Evolutionary conservation across 2,329 filamentous ascomycete genomes (phyloP).

Genomic region (Erysiphe pisi): DNA sequence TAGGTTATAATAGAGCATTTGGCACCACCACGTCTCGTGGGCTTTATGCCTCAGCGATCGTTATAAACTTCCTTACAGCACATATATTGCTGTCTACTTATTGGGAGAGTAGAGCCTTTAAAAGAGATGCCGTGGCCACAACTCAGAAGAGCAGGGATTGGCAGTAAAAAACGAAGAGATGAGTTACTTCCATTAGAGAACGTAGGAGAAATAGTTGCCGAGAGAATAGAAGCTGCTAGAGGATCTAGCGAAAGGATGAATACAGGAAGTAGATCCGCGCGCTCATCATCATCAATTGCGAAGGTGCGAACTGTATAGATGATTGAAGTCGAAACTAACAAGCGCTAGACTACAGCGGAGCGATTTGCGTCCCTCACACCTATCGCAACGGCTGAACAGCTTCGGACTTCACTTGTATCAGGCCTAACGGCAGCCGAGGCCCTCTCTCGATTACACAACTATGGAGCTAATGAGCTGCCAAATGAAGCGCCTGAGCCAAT

Average conservation of each 20-base stretch:
- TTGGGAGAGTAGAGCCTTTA: conserved; percentile 27
- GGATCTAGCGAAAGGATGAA: conserved; percentile 32
- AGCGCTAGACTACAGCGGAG: conserved; percentile 41
- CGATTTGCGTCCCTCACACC: conserved; percentile 59
- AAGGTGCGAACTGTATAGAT: conserved; percentile 33
- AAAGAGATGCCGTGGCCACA: conserved; percentile 36
- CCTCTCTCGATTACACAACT: conserved; percentile 61
- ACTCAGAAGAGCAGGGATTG: conserved; percentile 33
- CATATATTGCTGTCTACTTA: conserved; percentile 36
- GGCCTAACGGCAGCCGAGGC: conserved; percentile 76
- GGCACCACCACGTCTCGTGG: not conserved
- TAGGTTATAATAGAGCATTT: too few relatives aligned
- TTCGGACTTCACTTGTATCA: conserved; percentile 71
- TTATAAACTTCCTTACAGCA: conserved; percentile 34
- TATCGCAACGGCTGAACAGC: conserved; percentile 62
- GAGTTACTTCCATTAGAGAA: conserved; percentile 35
- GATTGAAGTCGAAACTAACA: conserved; percentile 30
- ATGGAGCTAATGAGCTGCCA: conserved; percentile 89
- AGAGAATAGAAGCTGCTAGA: conserved; percentile 33
- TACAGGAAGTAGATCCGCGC: conserved; percentile 34
- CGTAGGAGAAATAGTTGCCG: conserved; percentile 32
- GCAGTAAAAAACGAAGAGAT: conserved; percentile 32
- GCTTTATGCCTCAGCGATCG: conserved; percentile 36
- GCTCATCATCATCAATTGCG: conserved; percentile 36
- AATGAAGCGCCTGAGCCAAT: conserved; percentile 88